Percentiles rank a stretch among this genome's conserved stretches.
Conservation (phyloP, 2,329 filamentous ascomycete genomes). For the Claviceps humidiphila region DNA sequence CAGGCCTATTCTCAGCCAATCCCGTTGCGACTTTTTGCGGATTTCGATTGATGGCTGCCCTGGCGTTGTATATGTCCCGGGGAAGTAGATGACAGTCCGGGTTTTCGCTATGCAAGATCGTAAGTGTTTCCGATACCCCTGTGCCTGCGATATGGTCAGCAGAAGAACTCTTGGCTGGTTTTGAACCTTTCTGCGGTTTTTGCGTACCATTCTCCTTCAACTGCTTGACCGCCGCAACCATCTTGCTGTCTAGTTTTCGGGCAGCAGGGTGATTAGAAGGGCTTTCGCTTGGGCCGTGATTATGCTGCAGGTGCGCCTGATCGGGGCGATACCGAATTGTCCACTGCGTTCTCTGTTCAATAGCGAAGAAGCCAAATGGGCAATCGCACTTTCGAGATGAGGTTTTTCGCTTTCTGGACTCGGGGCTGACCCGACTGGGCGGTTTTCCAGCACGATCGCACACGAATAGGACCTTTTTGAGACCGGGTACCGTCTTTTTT, state of each 20-base stretch:
- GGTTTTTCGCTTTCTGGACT: slow-evolving; percentile 51
- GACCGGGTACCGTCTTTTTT: slow-evolving; percentile 52
- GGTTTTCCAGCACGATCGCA: slow-evolving; percentile 53
- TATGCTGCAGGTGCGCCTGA: slow-evolving; percentile 43
- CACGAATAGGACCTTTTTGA: slow-evolving; percentile 56
- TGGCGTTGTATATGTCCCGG: slow-evolving; percentile 54
- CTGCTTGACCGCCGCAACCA: slow-evolving; percentile 53
- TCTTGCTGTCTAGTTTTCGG: slow-evolving; percentile 52
- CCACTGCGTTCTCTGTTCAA: slow-evolving; percentile 55
- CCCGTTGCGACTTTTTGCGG: slow-evolving; percentile 47
- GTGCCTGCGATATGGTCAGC: slow-evolving; percentile 32
- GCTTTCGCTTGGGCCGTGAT: slow-evolving; percentile 53
- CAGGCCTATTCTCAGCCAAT: slow-evolving; percentile 46
- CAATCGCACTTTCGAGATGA: slow-evolving; percentile 58
- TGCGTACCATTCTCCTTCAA: slow-evolving; percentile 51
- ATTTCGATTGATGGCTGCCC: slow-evolving; percentile 53
- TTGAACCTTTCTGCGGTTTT: slow-evolving; percentile 4
- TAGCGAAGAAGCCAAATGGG: slow-evolving; percentile 56
- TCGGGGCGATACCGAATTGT: slow-evolving; percentile 52
- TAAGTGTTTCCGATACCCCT: slow-evolving; percentile 51
- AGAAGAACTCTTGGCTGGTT: slow-evolving; percentile 4
- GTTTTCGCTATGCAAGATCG: slow-evolving; percentile 50
- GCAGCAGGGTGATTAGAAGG: slow-evolving; percentile 53
- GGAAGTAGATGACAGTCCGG: slow-evolving; percentile 50
- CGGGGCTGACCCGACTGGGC: slow-evolving; percentile 46